Percentiles rank a stretch among this genome's conserved stretches.
Evolutionary conservation across 345 rosid genomes (phyloP).

Genomic region (Acer yangbiense): DNA sequence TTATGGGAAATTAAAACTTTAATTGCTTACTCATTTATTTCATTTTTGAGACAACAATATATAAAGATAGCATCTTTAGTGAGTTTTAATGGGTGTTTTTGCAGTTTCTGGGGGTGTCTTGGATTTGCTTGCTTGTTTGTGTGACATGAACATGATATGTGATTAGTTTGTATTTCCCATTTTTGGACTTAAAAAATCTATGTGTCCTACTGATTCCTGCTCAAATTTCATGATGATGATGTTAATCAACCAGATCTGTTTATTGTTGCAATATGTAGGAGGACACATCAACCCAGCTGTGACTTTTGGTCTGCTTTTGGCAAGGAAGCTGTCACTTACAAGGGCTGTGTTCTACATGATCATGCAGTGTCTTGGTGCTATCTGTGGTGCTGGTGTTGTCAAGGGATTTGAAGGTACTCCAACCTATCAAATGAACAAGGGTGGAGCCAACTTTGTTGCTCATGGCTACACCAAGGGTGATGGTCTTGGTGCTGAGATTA

Average conservation of each 20-base stretch:
- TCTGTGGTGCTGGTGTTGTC: slow-evolving; percentile 77
- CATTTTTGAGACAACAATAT: too few relatives aligned
- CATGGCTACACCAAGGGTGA: slow-evolving; percentile 69
- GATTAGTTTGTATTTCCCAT: too few relatives aligned
- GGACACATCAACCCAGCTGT: slow-evolving; percentile 82
- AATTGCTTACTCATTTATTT: too few relatives aligned
- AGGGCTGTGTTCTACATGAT: slow-evolving; percentile 64
- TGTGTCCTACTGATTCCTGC: too few relatives aligned
- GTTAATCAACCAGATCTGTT: slow-evolving; percentile 16
- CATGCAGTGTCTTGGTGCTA: slow-evolving; percentile 76
- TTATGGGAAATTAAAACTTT: too few relatives aligned
- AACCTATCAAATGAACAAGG: slow-evolving; percentile 32
- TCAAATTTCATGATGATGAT: background rate
- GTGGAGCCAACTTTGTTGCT: slow-evolving; percentile 63
- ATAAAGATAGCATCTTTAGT: background rate
- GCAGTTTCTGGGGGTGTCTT: too few relatives aligned
- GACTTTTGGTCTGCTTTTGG: slow-evolving; percentile 63
- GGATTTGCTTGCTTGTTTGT: too few relatives aligned
- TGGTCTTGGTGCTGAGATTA: slow-evolving; percentile 74
- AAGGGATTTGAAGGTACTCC: slow-evolving; percentile 49
- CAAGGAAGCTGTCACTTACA: slow-evolving; percentile 68
- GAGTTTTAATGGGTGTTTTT: too few relatives aligned
- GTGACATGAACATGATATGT: too few relatives aligned
- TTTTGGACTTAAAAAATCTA: too few relatives aligned
- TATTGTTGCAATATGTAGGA: slow-evolving; percentile 34